Evolutionary conservation across 345 rosid genomes (phyloP), one percentile per base, ranked within the genome.

Genomic region (Citrus cavaleriei): DNA sequence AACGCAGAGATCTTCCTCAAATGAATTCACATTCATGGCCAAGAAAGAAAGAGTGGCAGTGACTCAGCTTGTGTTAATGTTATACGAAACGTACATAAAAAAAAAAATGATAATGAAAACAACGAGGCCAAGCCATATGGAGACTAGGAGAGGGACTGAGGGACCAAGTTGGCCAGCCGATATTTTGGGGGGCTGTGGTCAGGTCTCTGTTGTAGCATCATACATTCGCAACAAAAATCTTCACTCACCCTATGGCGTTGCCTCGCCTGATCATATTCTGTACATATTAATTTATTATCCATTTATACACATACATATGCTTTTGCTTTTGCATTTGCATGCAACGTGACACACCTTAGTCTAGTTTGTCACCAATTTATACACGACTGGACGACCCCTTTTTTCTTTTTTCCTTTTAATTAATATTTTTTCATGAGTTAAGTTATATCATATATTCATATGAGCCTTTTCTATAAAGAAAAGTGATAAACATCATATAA

Each of bases 91-190:
- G 55, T 38, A 68, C 4, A n/a, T 6, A 40, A 40, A 4, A 32
- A 30, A 30, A n/a, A n/a, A 14, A 42, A 16, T 10, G 75, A 46
- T 46, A 34, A 72, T n/a, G 65, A 55, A 27, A 22, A 58, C 24
- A 60, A 61, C 34, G 27, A 32, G 27, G 67, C 55, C 35, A 16
- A 46, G 57, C 77, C 75, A 79, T 65, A 51, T 65, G 85, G 71
- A 83, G 82, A 75, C 19, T 80, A 46, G 71, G 82, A 10, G 14
- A 84, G 71, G 81, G 82, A 75, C 19, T 13, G 81, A 37, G 80
- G 71, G 82, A 51, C 79, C 83, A 77, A 85, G 87, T 79, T 87
- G 88, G 83, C 78, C 78, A 24, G 22, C 66, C 82, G 81, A 79
- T 86, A 81, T 81, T 77, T 83, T 80, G 18, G 83, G 81, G 54